These are phyloP conservation scores for Candida albicans DNA, from an alignment of 1,139 yeast genomes.

Conservation along the genomic window DNA sequence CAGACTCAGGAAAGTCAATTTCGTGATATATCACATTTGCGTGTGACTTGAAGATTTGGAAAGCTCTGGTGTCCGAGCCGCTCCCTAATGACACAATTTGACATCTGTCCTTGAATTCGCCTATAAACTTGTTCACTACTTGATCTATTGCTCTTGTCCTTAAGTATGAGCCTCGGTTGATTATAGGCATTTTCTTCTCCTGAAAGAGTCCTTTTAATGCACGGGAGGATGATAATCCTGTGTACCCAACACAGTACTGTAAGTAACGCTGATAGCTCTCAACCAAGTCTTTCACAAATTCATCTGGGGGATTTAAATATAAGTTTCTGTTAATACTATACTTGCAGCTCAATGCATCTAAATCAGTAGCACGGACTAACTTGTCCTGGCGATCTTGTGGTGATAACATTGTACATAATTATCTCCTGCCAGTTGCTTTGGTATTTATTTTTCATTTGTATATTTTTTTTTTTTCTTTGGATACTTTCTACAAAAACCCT, in stretches of 20 bases:
- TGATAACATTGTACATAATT: slow-evolving; percentile 27
- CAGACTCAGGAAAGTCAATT: slow-evolving; percentile 69
- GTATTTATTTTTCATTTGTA: not conserved
- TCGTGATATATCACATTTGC: slow-evolving; percentile 55
- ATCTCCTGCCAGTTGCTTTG: not conserved
- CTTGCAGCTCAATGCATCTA: slow-evolving; percentile 81
- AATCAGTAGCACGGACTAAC: slow-evolving; percentile 69
- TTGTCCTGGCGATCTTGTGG: slow-evolving; percentile 45
- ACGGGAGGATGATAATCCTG: slow-evolving; percentile 42
- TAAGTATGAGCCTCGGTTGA: slow-evolving; percentile 79
- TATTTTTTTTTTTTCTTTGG: not conserved
- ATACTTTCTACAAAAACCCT: not conserved
- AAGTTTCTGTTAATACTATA: slow-evolving; percentile 53
- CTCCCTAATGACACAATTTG: slow-evolving; percentile 88
- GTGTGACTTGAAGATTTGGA: slow-evolving; percentile 39
- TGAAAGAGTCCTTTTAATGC: slow-evolving; percentile 40
- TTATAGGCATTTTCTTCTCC: slow-evolving; percentile 69
- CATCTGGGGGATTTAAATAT: slow-evolving; percentile 55
- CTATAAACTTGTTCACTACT: slow-evolving; percentile 52
- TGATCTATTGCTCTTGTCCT: slow-evolving; percentile 65
- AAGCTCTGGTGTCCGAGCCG: slow-evolving; percentile 91
- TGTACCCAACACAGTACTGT: slow-evolving; percentile 41
- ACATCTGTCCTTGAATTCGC: slow-evolving; percentile 24
- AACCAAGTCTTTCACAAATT: slow-evolving; percentile 44
- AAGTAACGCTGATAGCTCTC: slow-evolving; percentile 38